Evolutionary conservation across 108 stramenopile genomes (phyloP), one percentile per base, ranked within the genome.

Genomic region (Bacterosira constricta): DNA sequence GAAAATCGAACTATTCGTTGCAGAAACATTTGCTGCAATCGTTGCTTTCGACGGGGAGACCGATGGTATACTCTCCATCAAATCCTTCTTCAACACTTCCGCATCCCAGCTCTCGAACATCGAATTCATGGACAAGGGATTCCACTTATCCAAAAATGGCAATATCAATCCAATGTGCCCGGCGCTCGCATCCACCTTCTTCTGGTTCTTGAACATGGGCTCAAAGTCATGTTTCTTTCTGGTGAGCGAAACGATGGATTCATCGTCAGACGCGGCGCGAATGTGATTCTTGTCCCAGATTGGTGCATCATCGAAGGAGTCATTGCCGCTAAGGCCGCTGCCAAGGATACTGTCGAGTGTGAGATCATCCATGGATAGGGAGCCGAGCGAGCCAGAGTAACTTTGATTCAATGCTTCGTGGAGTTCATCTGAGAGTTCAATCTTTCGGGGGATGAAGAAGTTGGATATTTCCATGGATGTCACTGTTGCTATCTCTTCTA

Each of bases 91-190:
- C 53, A 34, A 6, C 2, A 7, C 4, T 53, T 15, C 27, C 25
- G 26, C 13, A 30, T 53, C 52, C 26, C 9, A 6, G 15, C 25
- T 53, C 29, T 6, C 52, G 6, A 8, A 7, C 44, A 45, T 6
- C 2, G 44, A 18, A 3, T 3, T 18, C 3, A 6, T 6, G 3
- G 44, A 45, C 8, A 8, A 18, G 15, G 44, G 44, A 7, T 45
- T 8, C 3, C 8, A 15, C 8, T 45, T 45, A 29, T 59, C 47
- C 55, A 64, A 37, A 36, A 74, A 74, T 27, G 73, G 73, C 55
- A 74, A 46, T n/a, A 74, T 74, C 35, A 74, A 58, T 7, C 73
- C 73, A 30, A 74, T 74, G 31, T 74, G 73, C 2, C 63, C 73
- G 4, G 37, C 32, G 20, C 62, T 64, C 17, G 38, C 35, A 74